Evolutionary conservation across 2,329 filamentous ascomycete species (phyloP).

Genomic region (Phymatotrichopsis omnivora): DNA sequence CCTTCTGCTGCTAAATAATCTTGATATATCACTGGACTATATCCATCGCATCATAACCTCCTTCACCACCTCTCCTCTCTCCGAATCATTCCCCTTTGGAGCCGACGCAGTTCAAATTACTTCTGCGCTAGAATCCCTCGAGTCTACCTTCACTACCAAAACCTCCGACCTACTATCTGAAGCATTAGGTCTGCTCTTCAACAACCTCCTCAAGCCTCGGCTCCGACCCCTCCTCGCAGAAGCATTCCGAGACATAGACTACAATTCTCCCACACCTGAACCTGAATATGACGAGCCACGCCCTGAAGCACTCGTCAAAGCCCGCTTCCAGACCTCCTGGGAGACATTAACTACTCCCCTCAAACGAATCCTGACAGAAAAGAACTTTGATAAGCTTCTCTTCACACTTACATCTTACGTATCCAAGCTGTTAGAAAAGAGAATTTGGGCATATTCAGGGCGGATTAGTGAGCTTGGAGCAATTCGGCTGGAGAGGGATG

Average conservation of each 20-base stretch:
- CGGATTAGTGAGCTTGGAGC: slow-evolving; percentile 73
- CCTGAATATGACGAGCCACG: slow-evolving; percentile 44
- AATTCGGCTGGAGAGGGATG: slow-evolving; percentile 72
- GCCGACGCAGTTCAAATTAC: slow-evolving; percentile 62
- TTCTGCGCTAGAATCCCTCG: slow-evolving; percentile 57
- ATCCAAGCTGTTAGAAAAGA: slow-evolving; percentile 70
- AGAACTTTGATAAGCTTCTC: slow-evolving; percentile 66
- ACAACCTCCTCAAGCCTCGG: slow-evolving; percentile 74
- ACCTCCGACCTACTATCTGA: slow-evolving; percentile 73
- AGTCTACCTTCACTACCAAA: slow-evolving; percentile 64
- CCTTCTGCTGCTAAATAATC: slow-evolving; percentile 86
- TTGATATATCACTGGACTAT: slow-evolving; percentile 88
- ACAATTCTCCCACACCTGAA: slow-evolving; percentile 48
- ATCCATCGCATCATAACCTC: slow-evolving; percentile 71
- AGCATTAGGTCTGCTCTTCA: slow-evolving; percentile 74
- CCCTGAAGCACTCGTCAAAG: slow-evolving; percentile 48
- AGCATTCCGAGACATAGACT: slow-evolving; percentile 85
- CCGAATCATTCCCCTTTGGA: slow-evolving; percentile 67
- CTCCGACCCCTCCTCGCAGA: slow-evolving; percentile 77
- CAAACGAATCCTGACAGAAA: slow-evolving; percentile 68
- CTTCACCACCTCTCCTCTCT: slow-evolving; percentile 37
- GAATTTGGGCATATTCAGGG: slow-evolving; percentile 70
- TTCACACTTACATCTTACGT: slow-evolving; percentile 65
- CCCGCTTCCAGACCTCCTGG: slow-evolving; percentile 78
- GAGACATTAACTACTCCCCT: slow-evolving; percentile 75